Percentiles rank a stretch among this genome's conserved stretches.
These are phyloP conservation scores for Metarhizium rileyi DNA, from an alignment of 2,329 filamentous ascomycete species.

Conservation along the genomic window DNA sequence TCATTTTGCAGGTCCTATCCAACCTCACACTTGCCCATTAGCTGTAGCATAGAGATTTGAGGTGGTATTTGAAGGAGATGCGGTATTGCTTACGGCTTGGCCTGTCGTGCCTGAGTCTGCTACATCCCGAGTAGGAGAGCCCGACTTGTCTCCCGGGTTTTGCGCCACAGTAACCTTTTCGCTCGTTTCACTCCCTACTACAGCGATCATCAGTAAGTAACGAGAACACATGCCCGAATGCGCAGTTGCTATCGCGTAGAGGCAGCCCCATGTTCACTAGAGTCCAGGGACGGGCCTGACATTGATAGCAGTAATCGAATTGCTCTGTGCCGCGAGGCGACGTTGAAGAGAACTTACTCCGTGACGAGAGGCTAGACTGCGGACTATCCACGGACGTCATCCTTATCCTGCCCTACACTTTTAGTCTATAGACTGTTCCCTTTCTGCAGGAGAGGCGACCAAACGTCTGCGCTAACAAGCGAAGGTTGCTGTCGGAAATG, in stretches of 20 bases:
- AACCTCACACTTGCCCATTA: neutral
- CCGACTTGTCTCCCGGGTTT: neutral
- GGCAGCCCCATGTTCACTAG: neutral
- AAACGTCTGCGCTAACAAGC: neutral
- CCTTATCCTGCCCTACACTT: neutral
- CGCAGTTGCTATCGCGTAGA: neutral
- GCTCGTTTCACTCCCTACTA: conserved; percentile 5
- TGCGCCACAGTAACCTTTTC: neutral
- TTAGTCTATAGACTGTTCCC: too few species aligned
- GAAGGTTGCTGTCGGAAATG: neutral
- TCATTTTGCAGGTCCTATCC: neutral
- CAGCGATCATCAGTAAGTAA: neutral
- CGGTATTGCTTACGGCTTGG: neutral
- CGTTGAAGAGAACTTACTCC: neutral
- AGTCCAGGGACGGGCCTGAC: neutral
- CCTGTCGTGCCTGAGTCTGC: neutral
- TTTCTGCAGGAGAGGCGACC: too few species aligned
- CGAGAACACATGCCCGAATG: neutral
- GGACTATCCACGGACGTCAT: conserved; percentile 3
- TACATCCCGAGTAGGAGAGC: neutral
- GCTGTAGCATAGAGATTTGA: neutral
- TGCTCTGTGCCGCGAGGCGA: neutral
- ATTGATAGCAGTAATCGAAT: neutral
- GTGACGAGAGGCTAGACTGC: neutral
- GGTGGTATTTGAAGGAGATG: neutral